Percentiles rank a stretch among this genome's conserved stretches.
Conservation (phyloP, 2,329 filamentous ascomycete species). For the Ophiostoma pallidulum region DNA sequence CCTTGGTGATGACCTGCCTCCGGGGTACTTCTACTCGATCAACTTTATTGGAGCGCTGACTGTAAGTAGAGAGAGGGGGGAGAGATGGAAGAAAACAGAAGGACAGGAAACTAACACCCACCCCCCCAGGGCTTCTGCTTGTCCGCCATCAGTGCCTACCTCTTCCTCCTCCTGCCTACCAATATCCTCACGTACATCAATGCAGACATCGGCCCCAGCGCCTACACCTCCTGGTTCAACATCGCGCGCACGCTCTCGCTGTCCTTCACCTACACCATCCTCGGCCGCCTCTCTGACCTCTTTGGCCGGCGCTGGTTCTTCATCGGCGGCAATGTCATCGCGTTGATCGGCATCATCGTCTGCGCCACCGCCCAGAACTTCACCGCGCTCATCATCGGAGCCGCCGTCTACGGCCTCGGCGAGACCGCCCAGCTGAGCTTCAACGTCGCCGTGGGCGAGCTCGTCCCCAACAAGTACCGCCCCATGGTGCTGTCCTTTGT, state of each 20-base stretch:
- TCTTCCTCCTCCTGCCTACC: slow-evolving; percentile 30
- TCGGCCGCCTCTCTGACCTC: slow-evolving; percentile 31
- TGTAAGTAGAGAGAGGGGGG: too few relatives aligned
- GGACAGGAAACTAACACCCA: neutral
- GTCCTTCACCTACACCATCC: slow-evolving; percentile 26
- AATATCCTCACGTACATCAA: slow-evolving; percentile 25
- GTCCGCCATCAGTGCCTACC: slow-evolving; percentile 28
- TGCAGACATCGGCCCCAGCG: slow-evolving; percentile 22
- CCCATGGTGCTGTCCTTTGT: slow-evolving; percentile 26
- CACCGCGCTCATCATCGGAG: slow-evolving; percentile 27
- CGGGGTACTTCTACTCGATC: slow-evolving; percentile 28
- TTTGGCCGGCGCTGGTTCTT: slow-evolving; percentile 33
- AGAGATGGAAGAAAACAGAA: too few relatives aligned
- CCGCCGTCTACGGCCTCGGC: slow-evolving; percentile 28
- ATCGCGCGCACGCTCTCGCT: slow-evolving; percentile 27
- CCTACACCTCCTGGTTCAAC: slow-evolving; percentile 28
- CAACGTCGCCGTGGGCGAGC: slow-evolving; percentile 30
- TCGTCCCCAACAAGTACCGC: slow-evolving; percentile 35
- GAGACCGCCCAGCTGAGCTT: slow-evolving; percentile 30
- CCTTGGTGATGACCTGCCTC: slow-evolving; percentile 26
- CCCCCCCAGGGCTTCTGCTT: slow-evolving; percentile 27
- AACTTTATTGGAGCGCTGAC: slow-evolving; percentile 25
- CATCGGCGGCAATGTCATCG: slow-evolving; percentile 28
- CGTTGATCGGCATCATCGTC: slow-evolving; percentile 28
- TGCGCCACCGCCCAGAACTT: slow-evolving; percentile 27